Conservation (phyloP, 768 basidiomycete species). For the Podaxis mareebaensis region DNA sequence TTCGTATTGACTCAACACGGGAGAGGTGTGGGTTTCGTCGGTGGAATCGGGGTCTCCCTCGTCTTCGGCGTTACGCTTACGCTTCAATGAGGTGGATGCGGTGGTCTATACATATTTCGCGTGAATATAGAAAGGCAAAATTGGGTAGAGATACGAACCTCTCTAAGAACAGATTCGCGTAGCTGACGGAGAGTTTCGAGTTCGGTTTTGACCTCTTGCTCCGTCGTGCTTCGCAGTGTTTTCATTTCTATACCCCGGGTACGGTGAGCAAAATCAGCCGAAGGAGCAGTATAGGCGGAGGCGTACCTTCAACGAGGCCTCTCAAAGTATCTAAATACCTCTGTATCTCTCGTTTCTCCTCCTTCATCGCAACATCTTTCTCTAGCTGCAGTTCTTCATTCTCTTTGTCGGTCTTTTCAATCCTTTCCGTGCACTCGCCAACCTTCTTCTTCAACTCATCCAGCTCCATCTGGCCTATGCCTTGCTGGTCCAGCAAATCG, state of each 20-base stretch:
- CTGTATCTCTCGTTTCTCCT: conserved; percentile 24
- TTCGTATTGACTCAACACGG: background rate
- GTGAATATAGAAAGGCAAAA: background rate
- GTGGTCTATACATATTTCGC: conserved; percentile 9
- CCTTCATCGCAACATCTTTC: conserved; percentile 23
- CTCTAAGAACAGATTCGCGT: conserved; percentile 11
- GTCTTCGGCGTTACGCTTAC: conserved; percentile 46
- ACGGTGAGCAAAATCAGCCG: background rate
- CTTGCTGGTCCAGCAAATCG: conserved; percentile 30
- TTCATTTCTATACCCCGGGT: conserved; percentile 42
- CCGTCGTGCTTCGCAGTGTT: conserved; percentile 39
- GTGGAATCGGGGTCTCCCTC: background rate
- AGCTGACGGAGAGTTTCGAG: conserved; percentile 38
- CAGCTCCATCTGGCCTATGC: conserved; percentile 13
- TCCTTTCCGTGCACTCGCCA: background rate
- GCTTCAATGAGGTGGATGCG: conserved; percentile 38
- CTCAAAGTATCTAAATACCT: conserved; percentile 33
- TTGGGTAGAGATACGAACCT: conserved; percentile 30
- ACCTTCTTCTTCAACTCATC: conserved; percentile 8
- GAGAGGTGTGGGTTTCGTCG: background rate
- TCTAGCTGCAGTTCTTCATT: conserved; percentile 17
- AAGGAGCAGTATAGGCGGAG: background rate
- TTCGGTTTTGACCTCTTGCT: conserved; percentile 47
- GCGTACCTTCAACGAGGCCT: conserved; percentile 44
- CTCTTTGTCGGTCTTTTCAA: background rate